Percentiles rank a stretch among this genome's conserved stretches.
Evolutionary conservation across 2,329 filamentous ascomycete genomes (phyloP).

Genomic region (Colletotrichum plurivorum): DNA sequence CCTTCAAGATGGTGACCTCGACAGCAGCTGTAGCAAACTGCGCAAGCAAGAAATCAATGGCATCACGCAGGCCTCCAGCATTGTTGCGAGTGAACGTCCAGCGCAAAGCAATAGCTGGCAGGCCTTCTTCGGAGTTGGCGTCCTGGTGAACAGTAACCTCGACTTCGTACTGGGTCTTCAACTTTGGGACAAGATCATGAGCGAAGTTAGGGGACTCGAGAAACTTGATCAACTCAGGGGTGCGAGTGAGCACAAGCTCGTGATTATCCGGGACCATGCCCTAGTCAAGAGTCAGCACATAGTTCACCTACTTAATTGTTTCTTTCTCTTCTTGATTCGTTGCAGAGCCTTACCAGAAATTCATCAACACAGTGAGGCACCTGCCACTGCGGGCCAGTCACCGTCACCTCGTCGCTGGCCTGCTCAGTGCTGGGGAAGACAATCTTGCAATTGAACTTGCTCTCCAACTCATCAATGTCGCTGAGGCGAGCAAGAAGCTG

Average conservation of each 20-base stretch:
- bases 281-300: constrained; percentile 53
- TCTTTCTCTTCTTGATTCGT: no score
- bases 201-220: constrained; percentile 86
- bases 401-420: constrained; percentile 94
- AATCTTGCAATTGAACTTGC: constrained; percentile 99
- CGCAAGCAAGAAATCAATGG: constrained; percentile 92
- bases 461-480: constrained; percentile 95
- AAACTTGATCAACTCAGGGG: constrained; percentile 82
- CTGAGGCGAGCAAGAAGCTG: constrained; percentile 90
- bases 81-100: constrained; percentile 97
- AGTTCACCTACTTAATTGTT: background rate
- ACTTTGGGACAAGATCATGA: constrained; percentile 83
- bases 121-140: constrained; percentile 69
- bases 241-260: constrained; percentile 86
- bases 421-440: constrained; percentile 98
- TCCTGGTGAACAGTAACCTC: constrained; percentile 82
- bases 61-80: constrained; percentile 93
- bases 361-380: constrained; percentile 97
- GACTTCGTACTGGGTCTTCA: constrained; percentile 93
- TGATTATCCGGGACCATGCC: constrained; percentile 98
- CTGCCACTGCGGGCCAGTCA: constrained; percentile 98
- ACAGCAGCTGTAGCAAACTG: constrained; percentile 90
- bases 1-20: constrained; percentile 89
- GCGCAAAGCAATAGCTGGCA: constrained; percentile 73
- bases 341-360: constrained; percentile 75